These are phyloP conservation scores for Lipomyces starkeyi DNA, from an alignment of 805 yeast genomes.

Conservation along the genomic window DNA sequence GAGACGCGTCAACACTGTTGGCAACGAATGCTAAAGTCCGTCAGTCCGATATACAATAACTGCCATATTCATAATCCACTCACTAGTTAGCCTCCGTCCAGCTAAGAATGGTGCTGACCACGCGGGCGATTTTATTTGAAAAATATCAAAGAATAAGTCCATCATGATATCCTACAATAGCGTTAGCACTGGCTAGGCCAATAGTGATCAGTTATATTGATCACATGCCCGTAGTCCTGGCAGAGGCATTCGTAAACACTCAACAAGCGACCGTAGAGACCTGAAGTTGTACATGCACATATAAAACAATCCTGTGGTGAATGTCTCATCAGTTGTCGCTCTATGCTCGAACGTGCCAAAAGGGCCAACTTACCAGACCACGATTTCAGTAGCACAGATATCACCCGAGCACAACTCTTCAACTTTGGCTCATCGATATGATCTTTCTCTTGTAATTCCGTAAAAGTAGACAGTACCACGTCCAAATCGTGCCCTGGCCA, in stretches of 20 bases:
- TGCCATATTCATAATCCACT: constrained; percentile 1
- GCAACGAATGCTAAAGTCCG: neutral
- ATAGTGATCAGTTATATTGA: neutral
- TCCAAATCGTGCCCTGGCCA: constrained; percentile 68
- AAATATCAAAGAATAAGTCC: constrained; percentile 71
- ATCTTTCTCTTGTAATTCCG: constrained; percentile 61
- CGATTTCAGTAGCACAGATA: constrained; percentile 66
- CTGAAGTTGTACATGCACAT: constrained; percentile 62
- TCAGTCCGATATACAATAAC: neutral
- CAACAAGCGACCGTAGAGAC: constrained; percentile 62
- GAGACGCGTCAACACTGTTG: neutral
- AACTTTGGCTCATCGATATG: constrained; percentile 60
- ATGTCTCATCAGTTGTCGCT: neutral
- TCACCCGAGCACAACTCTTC: constrained; percentile 63
- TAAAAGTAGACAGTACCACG: constrained; percentile 69
- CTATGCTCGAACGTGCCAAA: neutral
- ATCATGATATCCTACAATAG: constrained; percentile 61
- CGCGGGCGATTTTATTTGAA: constrained; percentile 64
- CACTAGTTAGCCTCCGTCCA: constrained; percentile 40
- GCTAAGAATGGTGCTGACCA: constrained; percentile 53
- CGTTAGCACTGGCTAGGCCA: neutral
- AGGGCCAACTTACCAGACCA: constrained; percentile 49
- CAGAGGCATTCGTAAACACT: constrained; percentile 66
- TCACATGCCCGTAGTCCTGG: constrained; percentile 48
- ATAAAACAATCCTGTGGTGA: constrained; percentile 62